Conservation (phyloP, 805 yeast genomes). For the Nakazawaea ishiwadae region DNA sequence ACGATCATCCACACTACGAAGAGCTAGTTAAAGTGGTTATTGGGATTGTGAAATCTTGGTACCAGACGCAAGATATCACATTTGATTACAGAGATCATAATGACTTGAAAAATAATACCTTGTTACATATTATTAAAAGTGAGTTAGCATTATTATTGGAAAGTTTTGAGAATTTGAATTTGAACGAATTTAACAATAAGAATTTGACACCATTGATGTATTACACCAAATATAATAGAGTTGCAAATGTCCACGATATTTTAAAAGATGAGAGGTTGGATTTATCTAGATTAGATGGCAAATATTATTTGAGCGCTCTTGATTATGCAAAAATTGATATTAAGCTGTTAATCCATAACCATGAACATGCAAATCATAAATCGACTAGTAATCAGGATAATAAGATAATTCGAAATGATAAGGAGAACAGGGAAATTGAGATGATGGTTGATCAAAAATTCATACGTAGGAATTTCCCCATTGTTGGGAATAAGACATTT, state of each 20-base stretch:
- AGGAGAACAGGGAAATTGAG: conserved; percentile 23
- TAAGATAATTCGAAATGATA: conserved; percentile 18
- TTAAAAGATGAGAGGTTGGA: conserved; percentile 46
- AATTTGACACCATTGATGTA: conserved; percentile 67
- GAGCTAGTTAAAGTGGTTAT: conserved; percentile 43
- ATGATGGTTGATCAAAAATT: conserved; percentile 26
- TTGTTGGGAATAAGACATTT: conserved; percentile 20
- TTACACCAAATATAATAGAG: conserved; percentile 63
- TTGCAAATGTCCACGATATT: conserved; percentile 51
- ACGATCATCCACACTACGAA: conserved; percentile 67
- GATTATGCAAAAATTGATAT: conserved; percentile 41
- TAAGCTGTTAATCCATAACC: conserved; percentile 6
- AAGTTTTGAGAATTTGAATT: conserved; percentile 33
- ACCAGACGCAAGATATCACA: conserved; percentile 20
- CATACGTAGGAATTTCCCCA: conserved; percentile 18
- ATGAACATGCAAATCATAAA: not conserved
- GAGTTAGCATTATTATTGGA: conserved; percentile 38
- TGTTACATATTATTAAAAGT: conserved; percentile 65
- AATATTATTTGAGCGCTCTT: conserved; percentile 31
- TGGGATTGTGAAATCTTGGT: conserved; percentile 38
- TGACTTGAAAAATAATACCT: conserved; percentile 69
- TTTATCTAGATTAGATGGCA: conserved; percentile 27
- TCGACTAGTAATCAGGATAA: conserved; percentile 12
- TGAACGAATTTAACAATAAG: conserved; percentile 58
- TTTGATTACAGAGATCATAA: conserved; percentile 58